Percentiles rank a stretch among this genome's conserved stretches.
Conservation (phyloP, 768 basidiomycete genomes). For the Trametes villosa region DNA sequence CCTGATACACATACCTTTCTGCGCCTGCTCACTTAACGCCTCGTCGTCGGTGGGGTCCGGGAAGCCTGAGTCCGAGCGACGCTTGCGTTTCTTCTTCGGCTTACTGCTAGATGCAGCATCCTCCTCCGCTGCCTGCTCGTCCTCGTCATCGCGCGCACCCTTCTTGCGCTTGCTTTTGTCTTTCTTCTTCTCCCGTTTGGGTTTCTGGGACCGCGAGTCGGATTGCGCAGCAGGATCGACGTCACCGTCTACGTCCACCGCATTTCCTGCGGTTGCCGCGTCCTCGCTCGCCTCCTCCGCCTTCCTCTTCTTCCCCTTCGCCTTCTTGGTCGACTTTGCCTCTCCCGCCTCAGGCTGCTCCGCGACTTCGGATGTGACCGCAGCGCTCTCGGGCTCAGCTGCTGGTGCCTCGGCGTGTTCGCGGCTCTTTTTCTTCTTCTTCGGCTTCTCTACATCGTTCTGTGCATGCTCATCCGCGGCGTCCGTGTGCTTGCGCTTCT, state of each 20-base stretch:
- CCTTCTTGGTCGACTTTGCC: constrained; percentile 13
- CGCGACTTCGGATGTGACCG: background rate
- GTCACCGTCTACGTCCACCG: constrained; percentile 2
- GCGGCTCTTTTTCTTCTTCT: constrained; percentile 28
- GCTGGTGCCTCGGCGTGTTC: constrained; percentile 17
- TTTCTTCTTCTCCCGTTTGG: constrained; percentile 16
- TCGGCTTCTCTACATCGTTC: constrained; percentile 6
- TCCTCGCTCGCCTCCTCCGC: background rate
- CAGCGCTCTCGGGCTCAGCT: background rate
- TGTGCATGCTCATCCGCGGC: constrained; percentile 1
- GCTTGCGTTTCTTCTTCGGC: constrained; percentile 17
- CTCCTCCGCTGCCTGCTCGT: background rate
- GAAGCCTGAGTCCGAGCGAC: constrained; percentile 14
- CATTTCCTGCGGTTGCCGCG: background rate
- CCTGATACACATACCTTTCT: constrained; percentile 38
- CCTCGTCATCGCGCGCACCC: background rate
- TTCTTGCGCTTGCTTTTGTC: constrained; percentile 3
- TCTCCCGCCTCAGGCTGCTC: constrained; percentile 11
- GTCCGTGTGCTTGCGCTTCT: constrained; percentile 19
- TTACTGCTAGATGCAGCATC: background rate
- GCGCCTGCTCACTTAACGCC: constrained; percentile 41
- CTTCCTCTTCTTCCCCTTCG: constrained; percentile 6
- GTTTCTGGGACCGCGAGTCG: constrained; percentile 8
- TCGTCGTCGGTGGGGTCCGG: constrained; percentile 41
- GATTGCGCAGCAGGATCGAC: constrained; percentile 4